Evolutionary conservation across 805 yeast genomes (phyloP), one percentile per base, ranked within the genome.

Genomic region (Suhomyces canberraensis): DNA sequence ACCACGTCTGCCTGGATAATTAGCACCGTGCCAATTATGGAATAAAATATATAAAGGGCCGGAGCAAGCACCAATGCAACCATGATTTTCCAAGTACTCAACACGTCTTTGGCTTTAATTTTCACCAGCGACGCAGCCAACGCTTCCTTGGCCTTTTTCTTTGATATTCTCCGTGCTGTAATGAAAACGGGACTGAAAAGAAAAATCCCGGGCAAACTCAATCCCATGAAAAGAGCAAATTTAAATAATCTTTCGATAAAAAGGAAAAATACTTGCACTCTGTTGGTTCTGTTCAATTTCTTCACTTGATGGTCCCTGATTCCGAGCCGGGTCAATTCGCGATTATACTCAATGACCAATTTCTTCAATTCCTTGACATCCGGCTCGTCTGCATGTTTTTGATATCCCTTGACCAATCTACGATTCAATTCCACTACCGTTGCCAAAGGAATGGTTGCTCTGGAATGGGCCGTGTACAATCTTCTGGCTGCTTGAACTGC

Each of bases 51-150:
- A 42, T 67, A 66, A 16, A 67, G 52, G 24, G 55, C 49, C 4
- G 73, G 73, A 1, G 73, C 73, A 22, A 65, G 45, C 1, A 58
- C 66, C 33, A 67, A 49, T 0, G 72, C 71, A 22, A 67, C 72
- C 20, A 67, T 44, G 13, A 65, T 65, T 42, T 67, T 67, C 73
- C 73, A 67, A 1, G 71, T 61, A 5, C 67, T 62, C 31, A 67
- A 48, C 16, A 67, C 73, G 48, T 67, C 73, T 13, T 52, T 58
- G 26, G 71, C 73, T 34, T 61, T 57, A 41, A 67, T 56, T 36
- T 67, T 67, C 8, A 67, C 73, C 16, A 56, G 56, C 1, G 69
- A 63, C 1, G 54, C 58, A 3, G 61, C 66, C 34, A 67, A 51
- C 13, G 72, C 73, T 39, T 63, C 61, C 15, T 48, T 50, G 20